Base-by-base conservation (phyloP, 257 asterid genomes). In the Fraxinus quadrangulata region DNA sequence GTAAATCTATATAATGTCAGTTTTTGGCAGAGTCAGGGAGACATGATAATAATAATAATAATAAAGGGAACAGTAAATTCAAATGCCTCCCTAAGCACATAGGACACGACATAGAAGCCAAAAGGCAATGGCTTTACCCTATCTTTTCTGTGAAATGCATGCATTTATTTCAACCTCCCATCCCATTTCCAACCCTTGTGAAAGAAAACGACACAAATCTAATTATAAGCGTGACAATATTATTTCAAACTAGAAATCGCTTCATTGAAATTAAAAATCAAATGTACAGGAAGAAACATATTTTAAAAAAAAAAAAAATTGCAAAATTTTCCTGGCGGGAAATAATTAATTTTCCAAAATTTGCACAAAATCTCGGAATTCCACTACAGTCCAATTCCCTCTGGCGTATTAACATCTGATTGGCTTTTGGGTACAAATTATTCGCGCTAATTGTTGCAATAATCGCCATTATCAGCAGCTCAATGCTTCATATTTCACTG, bases 401-500 rank as follows among this genome's bases (percentile, higher is more conserved):
- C 87, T 82, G 67, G 70, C 63, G 72, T 79, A 83, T 85, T 75
- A 73, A 80, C 87, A 47, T 75, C 31, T 59, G 67, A 59, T 19
- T 54, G 17, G 74, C 70, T 31, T 42, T 21, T 16, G 39, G 5
- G 40, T 77, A 42, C 33, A 24, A 30, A 69, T 79, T 71, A 78
- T 82, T 79, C 65, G 17, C 65, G 11, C 56, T 37, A 67, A 75
- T 33, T 36, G 39, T 36, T 40, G 14, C 40, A 19, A 56, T n/a
- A 56, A 78, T 72, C 59, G 73, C 68, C 71, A 33, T 71, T 67
- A 59, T 89, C 83, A 92, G 79, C 97, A 93, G 88, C 94, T 96
- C 74, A 93, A 71, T 40, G 93, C 99, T 70, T 92, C 98, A 6
- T 90, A 95, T 74, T 91, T 95, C 78, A 93, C 84, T 1, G 98